Percentiles rank a stretch among this genome's conserved stretches.
Evolutionary conservation across 2,329 filamentous ascomycete species (phyloP).

Genomic region (Passalora sequoiae): DNA sequence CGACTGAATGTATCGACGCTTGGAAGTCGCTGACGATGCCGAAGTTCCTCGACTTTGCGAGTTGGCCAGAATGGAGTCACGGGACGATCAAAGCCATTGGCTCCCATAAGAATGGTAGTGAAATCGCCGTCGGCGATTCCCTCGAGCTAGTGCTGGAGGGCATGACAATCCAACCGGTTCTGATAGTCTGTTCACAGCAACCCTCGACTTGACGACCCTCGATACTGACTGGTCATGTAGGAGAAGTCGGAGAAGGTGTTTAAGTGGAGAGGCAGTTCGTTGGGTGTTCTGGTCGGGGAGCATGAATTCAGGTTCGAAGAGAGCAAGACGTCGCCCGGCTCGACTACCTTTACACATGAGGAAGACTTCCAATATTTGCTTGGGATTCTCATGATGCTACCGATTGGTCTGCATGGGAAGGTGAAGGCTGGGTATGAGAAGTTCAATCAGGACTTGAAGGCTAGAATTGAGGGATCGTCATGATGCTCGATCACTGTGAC

Average conservation of each 20-base stretch:
- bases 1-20: not conserved
- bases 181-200: conserved; percentile 8
- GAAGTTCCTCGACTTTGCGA: not conserved
- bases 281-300: conserved; percentile 15
- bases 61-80: not conserved
- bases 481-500: no score
- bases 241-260: conserved; percentile 8
- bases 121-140: conserved; percentile 11
- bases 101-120: not conserved
- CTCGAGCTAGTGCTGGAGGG: conserved; percentile 13
- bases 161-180: conserved; percentile 14
- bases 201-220: not conserved
- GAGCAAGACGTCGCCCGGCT: conserved; percentile 11
- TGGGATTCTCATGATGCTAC: conserved; percentile 7
- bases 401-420: conserved; percentile 5
- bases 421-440: conserved; percentile 14
- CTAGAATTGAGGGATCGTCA: conserved; percentile 16
- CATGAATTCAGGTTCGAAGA: conserved; percentile 17
- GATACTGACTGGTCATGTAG: conserved; percentile 5
- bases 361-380: conserved; percentile 17
- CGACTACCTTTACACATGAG: conserved; percentile 18
- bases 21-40: no score
- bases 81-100: conserved; percentile 1
- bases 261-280: conserved; percentile 15
- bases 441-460: conserved; percentile 20